Evolutionary conservation across 192 early-diverging fungal genomes (phyloP), one percentile per base, ranked within the genome.

Genomic region (Diversispora eburnea): DNA sequence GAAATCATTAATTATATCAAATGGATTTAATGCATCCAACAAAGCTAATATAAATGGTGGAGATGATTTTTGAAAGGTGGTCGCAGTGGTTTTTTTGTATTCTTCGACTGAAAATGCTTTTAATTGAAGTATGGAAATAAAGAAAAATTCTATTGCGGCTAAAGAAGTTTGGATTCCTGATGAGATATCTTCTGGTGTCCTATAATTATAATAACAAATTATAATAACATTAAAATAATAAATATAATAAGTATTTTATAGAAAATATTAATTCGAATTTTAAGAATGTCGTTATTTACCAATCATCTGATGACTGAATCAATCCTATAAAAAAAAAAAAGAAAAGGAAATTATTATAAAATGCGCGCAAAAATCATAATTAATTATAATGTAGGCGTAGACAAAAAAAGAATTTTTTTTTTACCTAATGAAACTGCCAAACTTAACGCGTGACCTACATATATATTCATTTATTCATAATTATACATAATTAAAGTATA

Each of bases 401-500:
- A 33, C 25, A 33, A 33, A 33, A 33, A 33, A 33, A 33, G 2
- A 33, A n/a, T n/a, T 33, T 2, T 2, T 33, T 33, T 33, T 2
- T 33, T 33, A 33, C 25, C 25, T 15, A 79, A 77, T 9, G 52
- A 70, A 17, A 72, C 75, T 19, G 68, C 57, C 6, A 79, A 12
- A 52, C 77, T 66, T 58, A 81, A 60, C 6, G 57, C 25, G 20
- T 19, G 20, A 25, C 57, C 57, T 59, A 52, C 8, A 8, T 33
- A 52, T 52, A 8, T 33, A 33, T 33, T 33, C 25, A 52, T 52
- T 15, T 15, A 52, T 3, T 52, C 10, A 8, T 52, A 17, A 3
- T 52, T 52, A 52, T 15, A 8, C 51, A 8, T 10, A 8, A 15
- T 10, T 15, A 15, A 52, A 10, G 0, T 52, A 15, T 52, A 15